Evolutionary conservation across 306 rosid genomes (phyloP), one percentile per base, ranked within the genome.

Genomic region (Sicyos baderoa): DNA sequence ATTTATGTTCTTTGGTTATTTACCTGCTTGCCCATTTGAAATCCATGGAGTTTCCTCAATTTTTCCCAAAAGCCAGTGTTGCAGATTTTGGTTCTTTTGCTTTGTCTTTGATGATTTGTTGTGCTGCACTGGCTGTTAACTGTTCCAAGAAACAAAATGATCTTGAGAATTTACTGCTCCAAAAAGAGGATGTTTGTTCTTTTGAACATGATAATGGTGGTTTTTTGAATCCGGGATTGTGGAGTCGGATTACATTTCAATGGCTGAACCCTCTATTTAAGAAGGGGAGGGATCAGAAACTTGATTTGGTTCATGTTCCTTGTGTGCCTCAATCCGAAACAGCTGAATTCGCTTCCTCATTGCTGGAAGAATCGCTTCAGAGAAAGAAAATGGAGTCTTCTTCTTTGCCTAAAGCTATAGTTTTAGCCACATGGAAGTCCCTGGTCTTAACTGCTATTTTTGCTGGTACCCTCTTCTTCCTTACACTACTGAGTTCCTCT

Each of bases 201-300:
- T 7, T 16, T 16, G 60, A 72, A 25, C 72, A 72, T 6, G 77
- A 70, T 6, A 72, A 72, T 66, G 78, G 61, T 55, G 69, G 64
- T 21, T 89, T 82, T 67, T 16, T 66, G 3, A 70, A 69, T 27
- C 86, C 95, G 52, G 78, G 91, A 23, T 6, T 78, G 16, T 93
- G 97, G 97, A 86, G 93, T 69, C 83, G 82, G 37, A 75, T 86
- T 50, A 82, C 94, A 13, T 66, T 32, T 18, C 54, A n/a, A n/a
- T 51, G 54, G 98, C 52, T 93, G 74, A 93, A 93, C 23, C 90
- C 90, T 1, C 85, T 89, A 68, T 93, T 93, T 7, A 78, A 23
- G 63, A 82, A 57, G 55, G 97, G 97, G 40, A 73, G 92, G 75
- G 14, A 61, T 71, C 84, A 79, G 54, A 88, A 85, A 21, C 88